These are phyloP conservation scores for Mortierella sp. DNA, from an alignment of 371 early-diverging fungal genomes.

Conservation along the genomic window DNA sequence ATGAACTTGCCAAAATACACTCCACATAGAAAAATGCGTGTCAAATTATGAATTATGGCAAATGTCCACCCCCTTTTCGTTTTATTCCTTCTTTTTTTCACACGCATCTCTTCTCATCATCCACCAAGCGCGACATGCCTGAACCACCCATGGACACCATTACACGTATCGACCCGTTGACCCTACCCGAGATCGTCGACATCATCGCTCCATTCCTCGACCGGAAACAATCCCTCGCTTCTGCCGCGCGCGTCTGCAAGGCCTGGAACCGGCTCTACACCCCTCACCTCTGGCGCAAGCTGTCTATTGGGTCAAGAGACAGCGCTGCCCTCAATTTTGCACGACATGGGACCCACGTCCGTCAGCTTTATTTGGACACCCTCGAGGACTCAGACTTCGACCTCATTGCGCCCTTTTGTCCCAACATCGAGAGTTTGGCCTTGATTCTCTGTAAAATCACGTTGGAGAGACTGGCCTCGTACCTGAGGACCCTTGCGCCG, in stretches of 20 bases:
- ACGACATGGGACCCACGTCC: not conserved
- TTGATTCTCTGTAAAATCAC: not conserved
- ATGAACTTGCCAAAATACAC: too few species aligned
- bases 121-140: too few species aligned
- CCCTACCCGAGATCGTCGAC: conserved; percentile 13
- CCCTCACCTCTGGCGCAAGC: not conserved
- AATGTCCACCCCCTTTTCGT: too few species aligned
- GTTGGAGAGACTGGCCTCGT: not conserved
- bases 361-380: not conserved
- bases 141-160: not conserved
- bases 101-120: not conserved
- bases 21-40: too few species aligned
- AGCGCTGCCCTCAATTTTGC: not conserved
- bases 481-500: too few species aligned
- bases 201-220: not conserved
- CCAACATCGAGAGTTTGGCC: not conserved
- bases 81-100: too few species aligned
- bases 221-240: not conserved
- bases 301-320: not conserved
- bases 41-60: too few species aligned
- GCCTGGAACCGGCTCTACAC: conserved; percentile 4
- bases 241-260: not conserved
- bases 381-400: not conserved
- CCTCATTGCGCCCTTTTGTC: not conserved
- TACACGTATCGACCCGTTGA: not conserved